Percentiles rank a stretch among this genome's conserved stretches.
Evolutionary conservation across 331 rosid genomes (phyloP).

Genomic region (Phaseolus coccineus): DNA sequence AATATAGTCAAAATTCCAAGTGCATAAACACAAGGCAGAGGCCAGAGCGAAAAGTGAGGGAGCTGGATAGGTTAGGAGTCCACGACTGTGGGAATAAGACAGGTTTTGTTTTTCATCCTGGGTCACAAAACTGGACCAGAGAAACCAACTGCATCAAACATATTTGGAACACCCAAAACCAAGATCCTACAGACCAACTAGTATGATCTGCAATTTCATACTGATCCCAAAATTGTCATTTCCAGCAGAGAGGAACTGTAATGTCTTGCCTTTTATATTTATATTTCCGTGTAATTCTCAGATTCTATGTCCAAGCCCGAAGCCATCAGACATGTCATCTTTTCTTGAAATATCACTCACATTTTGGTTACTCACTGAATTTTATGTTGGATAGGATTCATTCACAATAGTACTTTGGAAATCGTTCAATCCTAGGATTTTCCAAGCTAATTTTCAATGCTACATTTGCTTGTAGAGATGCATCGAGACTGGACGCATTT

Average conservation of each 20-base stretch:
- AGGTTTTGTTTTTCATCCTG: background rate
- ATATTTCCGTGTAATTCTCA: background rate
- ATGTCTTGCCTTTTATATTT: background rate
- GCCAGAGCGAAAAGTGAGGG: background rate
- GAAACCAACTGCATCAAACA: background rate
- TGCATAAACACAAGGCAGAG: background rate
- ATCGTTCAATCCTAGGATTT: background rate
- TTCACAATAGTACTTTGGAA: slow-evolving; percentile 53
- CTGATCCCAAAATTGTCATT: background rate
- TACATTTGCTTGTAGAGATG: background rate
- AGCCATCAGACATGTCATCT: background rate
- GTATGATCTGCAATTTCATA: background rate
- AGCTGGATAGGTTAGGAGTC: background rate
- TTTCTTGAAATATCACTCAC: background rate
- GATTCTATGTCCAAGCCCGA: background rate
- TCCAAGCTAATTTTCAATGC: slow-evolving; percentile 25
- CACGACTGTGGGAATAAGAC: background rate
- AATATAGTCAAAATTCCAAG: background rate
- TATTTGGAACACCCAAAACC: background rate
- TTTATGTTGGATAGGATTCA: slow-evolving; percentile 69
- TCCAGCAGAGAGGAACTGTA: background rate
- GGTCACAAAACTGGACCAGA: background rate
- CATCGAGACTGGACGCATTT: slow-evolving; percentile 8
- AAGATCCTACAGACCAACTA: background rate
- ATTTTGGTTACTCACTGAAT: slow-evolving; percentile 31